Evolutionary conservation across 495 filamentous ascomycete species (phyloP).

Genomic region (Chlorociboria aeruginascens): DNA sequence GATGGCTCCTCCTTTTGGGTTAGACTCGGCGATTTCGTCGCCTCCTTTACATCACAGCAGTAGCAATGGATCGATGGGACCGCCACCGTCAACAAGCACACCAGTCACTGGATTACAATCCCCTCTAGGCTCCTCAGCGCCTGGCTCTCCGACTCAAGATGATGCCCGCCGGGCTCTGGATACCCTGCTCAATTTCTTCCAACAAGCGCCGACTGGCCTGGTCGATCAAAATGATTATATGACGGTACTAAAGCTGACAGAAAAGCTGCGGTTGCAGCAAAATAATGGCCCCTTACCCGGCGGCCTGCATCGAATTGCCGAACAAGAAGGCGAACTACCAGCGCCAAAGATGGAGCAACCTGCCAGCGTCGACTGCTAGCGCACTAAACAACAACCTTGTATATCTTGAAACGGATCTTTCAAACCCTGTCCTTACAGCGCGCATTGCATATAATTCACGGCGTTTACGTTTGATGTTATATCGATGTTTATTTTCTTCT

Average conservation of each 20-base stretch:
- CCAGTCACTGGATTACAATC: conserved; percentile 26
- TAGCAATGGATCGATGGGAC: conserved; percentile 38
- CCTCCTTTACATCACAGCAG: conserved; percentile 40
- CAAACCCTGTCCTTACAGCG: conserved; percentile 4
- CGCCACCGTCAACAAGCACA: conserved; percentile 28
- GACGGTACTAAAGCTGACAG: conserved; percentile 72
- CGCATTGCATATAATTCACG: conserved; percentile 8
- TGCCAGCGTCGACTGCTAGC: conserved; percentile 18
- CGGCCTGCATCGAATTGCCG: conserved; percentile 55
- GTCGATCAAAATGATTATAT: conserved; percentile 76
- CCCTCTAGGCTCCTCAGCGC: conserved; percentile 31
- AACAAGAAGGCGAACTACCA: conserved; percentile 38
- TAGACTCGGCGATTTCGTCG: conserved; percentile 41
- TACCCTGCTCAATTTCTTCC: conserved; percentile 74
- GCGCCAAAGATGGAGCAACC: conserved; percentile 42
- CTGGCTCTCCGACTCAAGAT: conserved; percentile 71
- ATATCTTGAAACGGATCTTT: conserved; percentile 1
- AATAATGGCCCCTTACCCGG: conserved; percentile 45
- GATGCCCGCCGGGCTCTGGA: conserved; percentile 81
- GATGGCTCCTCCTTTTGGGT: conserved; percentile 33
- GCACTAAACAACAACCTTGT: not conserved
- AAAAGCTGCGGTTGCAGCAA: conserved; percentile 67
- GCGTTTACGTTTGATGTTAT: conserved; percentile 1
- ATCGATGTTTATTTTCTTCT: too few relatives aligned
- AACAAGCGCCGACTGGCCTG: conserved; percentile 52